Evolutionary conservation across 139 green algal genomes (phyloP), one percentile per base, ranked within the genome.

Genomic region (Marvania coccoides): DNA sequence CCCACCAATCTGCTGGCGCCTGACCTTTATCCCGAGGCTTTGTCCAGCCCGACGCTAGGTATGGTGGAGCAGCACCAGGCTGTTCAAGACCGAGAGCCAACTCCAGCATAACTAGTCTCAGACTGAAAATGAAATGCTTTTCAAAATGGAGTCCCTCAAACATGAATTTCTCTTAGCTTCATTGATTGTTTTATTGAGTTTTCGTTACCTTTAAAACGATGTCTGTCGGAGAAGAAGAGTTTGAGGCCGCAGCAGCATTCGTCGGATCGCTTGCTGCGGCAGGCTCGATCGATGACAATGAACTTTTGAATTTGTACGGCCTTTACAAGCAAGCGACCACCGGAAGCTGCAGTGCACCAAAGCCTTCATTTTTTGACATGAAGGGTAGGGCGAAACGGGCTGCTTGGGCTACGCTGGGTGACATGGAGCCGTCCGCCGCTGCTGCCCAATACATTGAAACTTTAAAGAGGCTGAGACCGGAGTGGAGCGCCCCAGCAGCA

Each of bases 241-340:
- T 84, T 55, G 46, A 74, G 5, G 65, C 61, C n/a, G 77, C 77
- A 9, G 37, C 65, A 4, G 55, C 71, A 3, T 63, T 66, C 26
- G 36, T 84, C 5, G 75, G 48, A 0, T 35, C 34, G 1, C 30
- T 67, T 1, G 35, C 71, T 5, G 33, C 53, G 3, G 45, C 24
- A 29, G 53, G 61, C 33, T 6, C 47, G 3, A 30, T 84, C 12
- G 28, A 36, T n/a, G 63, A 78, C 23, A 23, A 36, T 0, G 46
- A 64, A 12, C 60, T 83, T 23, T 48, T 85, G 34, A 23, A 53
- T 12, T 65, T 85, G 5, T 85, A 85, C 15, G 78, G 77, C 2
- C 51, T 85, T 35, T 85, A 77, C 58, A 85, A 85, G 67, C 70
- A 83, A 63, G 78, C 67, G 2, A 83, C 77, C 3, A 62, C 30